A percentile compares a stretch with the other conserved stretches of the same genome.
Conservation (phyloP, 441 rosid species). For the Geranium incanum region DNA sequence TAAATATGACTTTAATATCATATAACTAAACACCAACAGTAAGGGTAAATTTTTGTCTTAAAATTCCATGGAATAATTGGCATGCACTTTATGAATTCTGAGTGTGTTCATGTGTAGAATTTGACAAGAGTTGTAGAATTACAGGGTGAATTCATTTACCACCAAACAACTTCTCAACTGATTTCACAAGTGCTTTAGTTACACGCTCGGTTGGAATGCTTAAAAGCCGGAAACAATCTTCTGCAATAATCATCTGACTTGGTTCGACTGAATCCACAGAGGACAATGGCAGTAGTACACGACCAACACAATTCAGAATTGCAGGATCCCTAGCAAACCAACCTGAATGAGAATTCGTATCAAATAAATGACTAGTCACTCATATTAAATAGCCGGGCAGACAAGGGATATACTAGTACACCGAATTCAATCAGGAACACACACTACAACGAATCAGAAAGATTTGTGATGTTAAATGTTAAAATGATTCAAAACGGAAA, state of each 20-base stretch:
- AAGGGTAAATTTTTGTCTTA: too few species aligned
- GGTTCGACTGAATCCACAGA: constrained; percentile 28
- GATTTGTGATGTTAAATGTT: too few species aligned
- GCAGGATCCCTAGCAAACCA: constrained; percentile 64
- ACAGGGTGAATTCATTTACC: constrained; percentile 31
- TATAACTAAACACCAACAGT: neutral
- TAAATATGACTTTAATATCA: neutral
- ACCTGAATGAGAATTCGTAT: constrained; percentile 35
- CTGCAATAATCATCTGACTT: constrained; percentile 48
- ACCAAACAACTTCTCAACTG: constrained; percentile 53
- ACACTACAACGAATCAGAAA: too few species aligned
- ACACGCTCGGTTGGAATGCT: constrained; percentile 47
- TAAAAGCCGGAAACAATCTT: constrained; percentile 68
- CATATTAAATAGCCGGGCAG: neutral
- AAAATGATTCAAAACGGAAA: neutral
- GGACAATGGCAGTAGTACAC: constrained; percentile 48
- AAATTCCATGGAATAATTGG: neutral
- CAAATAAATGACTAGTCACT: constrained; percentile 12
- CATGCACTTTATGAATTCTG: neutral
- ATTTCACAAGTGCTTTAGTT: constrained; percentile 42
- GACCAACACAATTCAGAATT: constrained; percentile 56
- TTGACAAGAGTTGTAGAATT: neutral
- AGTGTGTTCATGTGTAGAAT: neutral
- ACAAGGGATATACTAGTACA: neutral
- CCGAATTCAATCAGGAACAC: too few species aligned